Evolutionary conservation across 331 rosid species (phyloP), one percentile per base, ranked within the genome.

Genomic region (Pyrus hybrid): DNA sequence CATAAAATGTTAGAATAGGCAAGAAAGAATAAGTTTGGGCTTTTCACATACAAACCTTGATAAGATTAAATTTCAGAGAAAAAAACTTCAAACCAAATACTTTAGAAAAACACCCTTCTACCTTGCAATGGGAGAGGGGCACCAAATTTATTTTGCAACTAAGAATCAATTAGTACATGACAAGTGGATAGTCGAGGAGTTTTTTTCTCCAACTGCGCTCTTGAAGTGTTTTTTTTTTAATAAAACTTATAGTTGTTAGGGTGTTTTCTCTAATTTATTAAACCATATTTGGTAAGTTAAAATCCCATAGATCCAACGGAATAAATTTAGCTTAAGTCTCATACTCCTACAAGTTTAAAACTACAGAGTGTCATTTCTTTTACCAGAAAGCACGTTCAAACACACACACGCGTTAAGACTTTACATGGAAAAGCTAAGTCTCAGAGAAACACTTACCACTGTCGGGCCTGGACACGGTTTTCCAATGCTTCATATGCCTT

Each of bases 401-500:
- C 9, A 68, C 33, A 29, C 10, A 67, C 68, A 21, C 60, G 2
- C 0, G 7, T 64, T 9, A 64, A 16, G 43, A 69, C 4, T 37
- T 30, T 21, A 5, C 20, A 43, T 26, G 54, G 26, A 29, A 25
- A 76, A 29, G 60, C 60, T 30, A 57, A 77, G 73, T 30, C 17
- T 30, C 6, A 57, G 47, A 7, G 64, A 33, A 82, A 82, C 51
- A 88, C 91, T 71, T 83, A 95, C 99, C 97, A 92, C 56, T 80
- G 84, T 71, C 93, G 92, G 62, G 99, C 97, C 85, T 87, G 99
- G 28, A 89, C 84, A 72, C 97, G 96, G 80, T 92, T 95, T 81
- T 90, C 97, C 51, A 89, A 77, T 76, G 99, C 99, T 86, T 90
- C 99, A 75, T 85, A 88, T 28, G 99, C 99, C 83, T 89, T 92